Evolutionary conservation across 2,329 filamentous ascomycete genomes (phyloP).

Genomic region (Pseudogymnoascus sp.): DNA sequence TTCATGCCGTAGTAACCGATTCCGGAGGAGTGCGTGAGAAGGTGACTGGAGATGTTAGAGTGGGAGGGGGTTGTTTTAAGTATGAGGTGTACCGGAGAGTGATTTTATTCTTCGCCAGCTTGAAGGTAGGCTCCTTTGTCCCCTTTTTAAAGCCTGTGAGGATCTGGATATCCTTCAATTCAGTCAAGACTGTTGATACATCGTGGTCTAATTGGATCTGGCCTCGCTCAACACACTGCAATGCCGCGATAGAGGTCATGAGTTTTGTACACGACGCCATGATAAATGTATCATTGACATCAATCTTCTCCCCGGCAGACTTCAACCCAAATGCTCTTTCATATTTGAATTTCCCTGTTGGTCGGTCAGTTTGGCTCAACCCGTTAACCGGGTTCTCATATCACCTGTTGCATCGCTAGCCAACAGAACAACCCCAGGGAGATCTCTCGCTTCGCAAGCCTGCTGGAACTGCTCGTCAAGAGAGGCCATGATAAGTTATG

Average conservation of each 20-base stretch:
- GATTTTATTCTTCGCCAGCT: constrained; percentile 15
- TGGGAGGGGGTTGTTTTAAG: not conserved
- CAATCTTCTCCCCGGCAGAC: constrained; percentile 34
- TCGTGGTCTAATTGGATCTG: constrained; percentile 39
- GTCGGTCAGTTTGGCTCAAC: not conserved
- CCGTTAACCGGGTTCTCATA: not conserved
- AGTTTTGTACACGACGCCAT: constrained; percentile 52
- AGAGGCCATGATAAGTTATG: not conserved
- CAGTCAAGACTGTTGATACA: constrained; percentile 20
- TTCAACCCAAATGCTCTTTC: constrained; percentile 28
- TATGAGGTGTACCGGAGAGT: constrained; percentile 21
- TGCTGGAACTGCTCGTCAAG: not conserved
- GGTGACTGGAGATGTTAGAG: constrained; percentile 15
- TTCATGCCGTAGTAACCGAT: constrained; percentile 18
- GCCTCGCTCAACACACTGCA: constrained; percentile 50
- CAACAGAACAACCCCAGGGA: not conserved
- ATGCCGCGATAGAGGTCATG: constrained; percentile 40
- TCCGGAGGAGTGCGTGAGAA: constrained; percentile 23
- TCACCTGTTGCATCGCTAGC: constrained; percentile 17
- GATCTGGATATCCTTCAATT: constrained; percentile 22
- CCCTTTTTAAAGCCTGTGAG: constrained; percentile 21
- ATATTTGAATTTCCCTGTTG: constrained; percentile 30
- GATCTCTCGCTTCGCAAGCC: not conserved
- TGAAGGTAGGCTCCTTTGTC: constrained; percentile 16
- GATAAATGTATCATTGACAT: constrained; percentile 50